Evolutionary conservation across 1,284 basidiomycete species (phyloP), one percentile per base, ranked within the genome.

Genomic region (Puccinia hordei): DNA sequence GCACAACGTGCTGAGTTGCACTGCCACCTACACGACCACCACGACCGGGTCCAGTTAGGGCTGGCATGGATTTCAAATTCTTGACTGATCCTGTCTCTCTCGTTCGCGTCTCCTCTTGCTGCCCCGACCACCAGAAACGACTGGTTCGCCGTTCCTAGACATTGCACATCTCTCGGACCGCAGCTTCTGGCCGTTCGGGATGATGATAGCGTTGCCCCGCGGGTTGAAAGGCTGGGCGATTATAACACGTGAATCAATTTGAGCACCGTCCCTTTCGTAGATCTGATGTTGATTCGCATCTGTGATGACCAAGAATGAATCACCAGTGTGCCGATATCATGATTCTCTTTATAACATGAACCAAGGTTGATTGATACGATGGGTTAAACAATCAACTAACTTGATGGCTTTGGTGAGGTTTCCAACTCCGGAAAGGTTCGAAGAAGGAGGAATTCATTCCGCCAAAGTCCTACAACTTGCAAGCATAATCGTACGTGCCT

Each of bases 391-490:
- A n/a, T n/a, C n/a, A n/a, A 61, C 92, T 77, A 84, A 95, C 94
- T 87, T 95, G 91, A 87, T 99, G 98, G 83, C 91, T 93, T 81
- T 93, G 94, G 81, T 92, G 91, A 81, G 95, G 93, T 86, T 99
- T 95, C 90, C 93, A 98, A 82, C 90, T 92, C 87, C 94, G 93
- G 89, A 99, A 99, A 19, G 97, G 95, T 85, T 93, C 92, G 86
- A 92, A n/a, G n/a, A n/a, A 89, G 5, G 86, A 83, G 82, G 89
- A 87, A 83, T 93, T 92, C 96, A 99, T 99, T 9, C 97, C 97
- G 84, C 96, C 97, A 87, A 99, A 99, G 86, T 99, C 97, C 95
- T 95, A 99, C 74, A 99, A 87, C 86, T 98, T 98, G 86, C 93
- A 92, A 86, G 96, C 93, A 85, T 98, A 98, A 87, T 99, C 97